Percentiles rank a stretch among this genome's conserved stretches.
phyloP scores from a whole-genome alignment of 306 rosid species.

The Pyrus pyrifolia region DNA sequence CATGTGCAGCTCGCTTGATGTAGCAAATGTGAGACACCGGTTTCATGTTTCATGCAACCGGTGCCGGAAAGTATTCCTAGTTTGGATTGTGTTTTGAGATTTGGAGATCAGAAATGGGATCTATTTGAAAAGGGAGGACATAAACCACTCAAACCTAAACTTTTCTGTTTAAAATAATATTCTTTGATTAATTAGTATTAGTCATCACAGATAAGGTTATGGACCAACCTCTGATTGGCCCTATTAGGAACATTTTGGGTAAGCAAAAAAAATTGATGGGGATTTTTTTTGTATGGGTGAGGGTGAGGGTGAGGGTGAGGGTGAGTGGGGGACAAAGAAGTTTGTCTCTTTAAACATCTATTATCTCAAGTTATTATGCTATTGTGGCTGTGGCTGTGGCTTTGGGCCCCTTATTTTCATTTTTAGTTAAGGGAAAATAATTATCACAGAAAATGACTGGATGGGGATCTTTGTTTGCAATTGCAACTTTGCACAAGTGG shows the following conservation, averaged over 20 bases:
- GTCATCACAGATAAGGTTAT: slow-evolving; percentile 7
- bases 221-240: slow-evolving; percentile 7
- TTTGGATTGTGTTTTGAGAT: not conserved
- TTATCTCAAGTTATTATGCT: slow-evolving; percentile 10
- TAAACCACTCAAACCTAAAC: slow-evolving; percentile 3
- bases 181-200: not conserved
- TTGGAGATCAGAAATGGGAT: not conserved
- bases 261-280: slow-evolving; percentile 11
- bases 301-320: not conserved
- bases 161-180: slow-evolving; percentile 4
- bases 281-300: slow-evolving; percentile 21
- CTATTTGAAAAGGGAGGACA: not conserved
- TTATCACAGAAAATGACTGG: slow-evolving; percentile 17
- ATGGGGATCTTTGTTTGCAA: slow-evolving; percentile 11
- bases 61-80: not conserved
- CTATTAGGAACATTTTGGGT: slow-evolving; percentile 8
- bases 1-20: no score
- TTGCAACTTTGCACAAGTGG: not conserved
- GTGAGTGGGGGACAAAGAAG: slow-evolving; percentile 31
- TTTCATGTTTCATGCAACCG: no score
- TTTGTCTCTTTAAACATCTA: slow-evolving; percentile 2
- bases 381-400: slow-evolving; percentile 1
- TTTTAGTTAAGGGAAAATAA: not conserved
- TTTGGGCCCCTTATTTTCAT: slow-evolving; percentile 11
- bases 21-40: no score